Evolutionary conservation across 225 moss, liverwort and hornwort species (phyloP).

Genomic region (Ulota crispa): DNA sequence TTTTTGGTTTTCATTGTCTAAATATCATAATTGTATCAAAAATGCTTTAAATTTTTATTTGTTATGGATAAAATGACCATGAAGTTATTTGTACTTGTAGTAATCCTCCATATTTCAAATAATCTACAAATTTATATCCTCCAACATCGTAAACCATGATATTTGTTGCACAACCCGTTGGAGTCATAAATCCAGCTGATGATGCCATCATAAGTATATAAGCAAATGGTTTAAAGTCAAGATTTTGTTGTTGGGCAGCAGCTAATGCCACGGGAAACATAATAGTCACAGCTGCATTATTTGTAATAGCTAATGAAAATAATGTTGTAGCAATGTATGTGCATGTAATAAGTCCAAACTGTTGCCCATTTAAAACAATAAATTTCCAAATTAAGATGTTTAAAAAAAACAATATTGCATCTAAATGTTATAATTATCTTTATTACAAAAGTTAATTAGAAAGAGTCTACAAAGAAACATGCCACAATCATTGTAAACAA

Average conservation of each 20-base stretch:
- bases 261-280: constrained; percentile 95
- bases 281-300: constrained; percentile 88
- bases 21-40: not conserved
- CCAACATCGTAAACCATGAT: constrained; percentile 83
- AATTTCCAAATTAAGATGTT: fast-evolving
- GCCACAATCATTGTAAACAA: too few species aligned
- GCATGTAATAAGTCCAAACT: constrained; percentile 83
- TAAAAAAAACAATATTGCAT: not conserved
- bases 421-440: too few species aligned
- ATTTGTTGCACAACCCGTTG: constrained; percentile 84
- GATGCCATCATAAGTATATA: constrained; percentile 91
- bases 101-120: constrained; percentile 73
- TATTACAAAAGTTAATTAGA: too few species aligned
- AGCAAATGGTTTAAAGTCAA: constrained; percentile 89
- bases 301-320: constrained; percentile 96
- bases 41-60: not conserved
- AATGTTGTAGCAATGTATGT: constrained; percentile 79
- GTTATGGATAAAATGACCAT: not conserved
- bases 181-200: constrained; percentile 94
- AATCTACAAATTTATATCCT: constrained; percentile 76
- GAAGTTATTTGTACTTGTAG: constrained; percentile 46
- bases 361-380: not conserved
- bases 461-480: too few species aligned
- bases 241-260: constrained; percentile 55
- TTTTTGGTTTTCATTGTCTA: not conserved